Evolutionary conservation across 345 rosid species (phyloP).

Genomic region (Balakata baccata): DNA sequence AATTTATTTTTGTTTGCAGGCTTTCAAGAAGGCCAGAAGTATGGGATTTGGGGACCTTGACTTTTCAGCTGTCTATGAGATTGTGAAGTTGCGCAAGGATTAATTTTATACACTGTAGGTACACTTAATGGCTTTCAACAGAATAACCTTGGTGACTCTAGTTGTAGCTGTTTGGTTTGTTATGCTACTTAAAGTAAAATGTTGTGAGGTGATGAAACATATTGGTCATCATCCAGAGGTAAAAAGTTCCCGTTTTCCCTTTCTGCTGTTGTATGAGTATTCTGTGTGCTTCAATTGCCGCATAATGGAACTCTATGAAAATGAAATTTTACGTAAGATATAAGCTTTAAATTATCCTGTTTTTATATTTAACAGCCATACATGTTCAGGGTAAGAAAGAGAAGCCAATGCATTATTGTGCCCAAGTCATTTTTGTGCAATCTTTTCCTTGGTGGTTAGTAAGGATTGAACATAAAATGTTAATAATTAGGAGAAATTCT

Average conservation of each 20-base stretch:
- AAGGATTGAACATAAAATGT: too few species aligned
- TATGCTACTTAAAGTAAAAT: background rate
- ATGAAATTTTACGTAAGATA: background rate
- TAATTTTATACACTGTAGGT: background rate
- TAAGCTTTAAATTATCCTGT: background rate
- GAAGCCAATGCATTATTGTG: too few species aligned
- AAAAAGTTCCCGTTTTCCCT: background rate
- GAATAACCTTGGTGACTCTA: background rate
- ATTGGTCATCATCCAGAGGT: background rate
- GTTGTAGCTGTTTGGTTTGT: background rate
- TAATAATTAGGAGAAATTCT: too few species aligned
- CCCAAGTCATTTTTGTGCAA: too few species aligned
- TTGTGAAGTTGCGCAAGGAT: conserved; percentile 45
- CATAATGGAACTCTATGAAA: background rate
- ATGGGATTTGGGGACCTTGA: conserved; percentile 81
- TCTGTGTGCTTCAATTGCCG: background rate
- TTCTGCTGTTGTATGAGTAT: background rate
- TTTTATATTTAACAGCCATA: too few species aligned
- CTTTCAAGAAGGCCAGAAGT: conserved; percentile 90
- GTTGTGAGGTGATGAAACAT: background rate
- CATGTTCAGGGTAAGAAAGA: too few species aligned
- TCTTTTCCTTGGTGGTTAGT: too few species aligned
- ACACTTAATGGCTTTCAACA: background rate
- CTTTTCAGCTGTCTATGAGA: conserved; percentile 84
- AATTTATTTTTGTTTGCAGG: conserved; percentile 35